phyloP scores from a whole-genome alignment of 768 basidiomycete genomes.

The Obba rivulosa region DNA sequence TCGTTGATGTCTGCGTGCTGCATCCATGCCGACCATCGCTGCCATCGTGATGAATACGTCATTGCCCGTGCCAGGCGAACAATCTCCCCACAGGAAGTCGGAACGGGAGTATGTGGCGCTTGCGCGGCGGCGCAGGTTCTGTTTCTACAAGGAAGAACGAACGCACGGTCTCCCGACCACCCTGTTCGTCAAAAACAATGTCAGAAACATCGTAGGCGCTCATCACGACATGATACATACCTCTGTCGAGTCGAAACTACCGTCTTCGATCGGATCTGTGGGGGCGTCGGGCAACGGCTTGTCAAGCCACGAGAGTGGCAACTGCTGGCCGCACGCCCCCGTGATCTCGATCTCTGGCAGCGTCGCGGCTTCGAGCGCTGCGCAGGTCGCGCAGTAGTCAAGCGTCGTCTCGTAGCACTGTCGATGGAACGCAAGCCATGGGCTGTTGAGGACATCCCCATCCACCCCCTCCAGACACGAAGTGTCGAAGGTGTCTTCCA shows the following conservation, averaged over 20 bases:
- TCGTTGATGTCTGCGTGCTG: no score
- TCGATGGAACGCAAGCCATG: conserved; percentile 4
- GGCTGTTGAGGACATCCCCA: conserved; percentile 3
- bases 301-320: background rate
- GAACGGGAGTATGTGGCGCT: no score
- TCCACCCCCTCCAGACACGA: conserved; percentile 4
- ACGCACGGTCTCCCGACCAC: no score
- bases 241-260: background rate
- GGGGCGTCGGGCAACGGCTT: conserved; percentile 1
- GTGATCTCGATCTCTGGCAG: background rate
- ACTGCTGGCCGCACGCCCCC: background rate
- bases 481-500: background rate
- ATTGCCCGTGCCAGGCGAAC: no score
- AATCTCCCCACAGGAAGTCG: no score
- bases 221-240: background rate
- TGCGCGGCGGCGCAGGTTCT: no score
- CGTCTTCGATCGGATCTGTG: background rate
- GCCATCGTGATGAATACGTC: no score
- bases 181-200: no score
- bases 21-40: no score
- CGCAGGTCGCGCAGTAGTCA: background rate
- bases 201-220: no score
- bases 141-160: no score
- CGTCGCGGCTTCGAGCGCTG: no score
- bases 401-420: conserved; percentile 1